Percentiles rank a stretch among this genome's conserved stretches.
Conservation (phyloP, 495 filamentous ascomycete species). For the Pseudevernia furfuracea region DNA sequence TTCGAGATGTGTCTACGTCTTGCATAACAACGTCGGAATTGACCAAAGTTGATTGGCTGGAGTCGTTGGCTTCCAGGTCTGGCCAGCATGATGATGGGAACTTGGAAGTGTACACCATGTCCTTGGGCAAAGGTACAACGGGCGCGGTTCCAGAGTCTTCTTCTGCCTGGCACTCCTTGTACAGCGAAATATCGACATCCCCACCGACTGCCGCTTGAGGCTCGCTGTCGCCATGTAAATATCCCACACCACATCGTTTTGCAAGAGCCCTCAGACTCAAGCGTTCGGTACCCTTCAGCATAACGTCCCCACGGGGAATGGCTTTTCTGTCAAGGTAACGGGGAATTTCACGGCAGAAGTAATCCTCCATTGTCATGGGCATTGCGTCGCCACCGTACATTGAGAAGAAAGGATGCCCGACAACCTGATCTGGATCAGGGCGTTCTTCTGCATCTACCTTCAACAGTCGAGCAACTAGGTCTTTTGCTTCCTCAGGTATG, state of each 20-base stretch:
- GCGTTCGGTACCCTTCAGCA: conserved; percentile 38
- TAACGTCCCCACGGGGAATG: conserved; percentile 42
- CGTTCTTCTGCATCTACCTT: conserved; percentile 63
- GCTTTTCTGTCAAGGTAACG: conserved; percentile 36
- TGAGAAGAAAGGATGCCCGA: conserved; percentile 75
- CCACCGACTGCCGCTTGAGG: conserved; percentile 27
- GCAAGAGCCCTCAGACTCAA: conserved; percentile 44
- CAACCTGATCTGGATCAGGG: conserved; percentile 72
- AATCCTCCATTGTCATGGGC: conserved; percentile 39
- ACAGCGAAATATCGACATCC: conserved; percentile 36
- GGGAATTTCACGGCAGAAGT: conserved; percentile 38
- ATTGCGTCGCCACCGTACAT: conserved; percentile 48
- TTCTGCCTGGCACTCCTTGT: conserved; percentile 62
- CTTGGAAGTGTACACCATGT: conserved; percentile 54
- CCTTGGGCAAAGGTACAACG: conserved; percentile 57
- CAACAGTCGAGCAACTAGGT: conserved; percentile 66
- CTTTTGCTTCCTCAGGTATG: conserved; percentile 60
- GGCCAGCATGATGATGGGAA: not conserved
- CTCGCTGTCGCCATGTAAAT: conserved; percentile 14
- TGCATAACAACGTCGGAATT: not conserved
- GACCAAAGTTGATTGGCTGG: not conserved
- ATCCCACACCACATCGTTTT: conserved; percentile 44
- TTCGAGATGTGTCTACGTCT: not conserved
- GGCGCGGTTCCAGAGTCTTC: conserved; percentile 63
- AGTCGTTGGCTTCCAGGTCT: not conserved